These are phyloP conservation scores for Canna indica DNA, from an alignment of 176 grass and related monocot species.

Conservation along the genomic window DNA sequence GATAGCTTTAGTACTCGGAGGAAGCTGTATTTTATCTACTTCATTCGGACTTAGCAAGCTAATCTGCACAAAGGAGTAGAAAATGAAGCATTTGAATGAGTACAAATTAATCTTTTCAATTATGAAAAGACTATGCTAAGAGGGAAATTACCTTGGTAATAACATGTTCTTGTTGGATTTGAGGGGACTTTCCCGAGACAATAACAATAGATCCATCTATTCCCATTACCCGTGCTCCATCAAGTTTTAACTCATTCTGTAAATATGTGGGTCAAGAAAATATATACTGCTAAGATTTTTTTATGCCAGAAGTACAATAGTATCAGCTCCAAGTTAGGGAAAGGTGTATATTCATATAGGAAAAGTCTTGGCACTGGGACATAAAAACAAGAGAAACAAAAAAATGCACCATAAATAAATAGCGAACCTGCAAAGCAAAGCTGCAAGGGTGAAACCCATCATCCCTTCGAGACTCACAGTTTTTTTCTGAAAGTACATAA, in stretches of 20 bases:
- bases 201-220: conserved; percentile 70
- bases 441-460: conserved; percentile 20
- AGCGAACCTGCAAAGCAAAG: conserved; percentile 48
- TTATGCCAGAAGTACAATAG: background rate
- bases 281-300: background rate
- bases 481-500: conserved; percentile 18
- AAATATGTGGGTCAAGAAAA: conserved; percentile 9
- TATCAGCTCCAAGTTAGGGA: background rate
- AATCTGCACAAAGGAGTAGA: conserved; percentile 35
- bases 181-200: conserved; percentile 51
- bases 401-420: background rate
- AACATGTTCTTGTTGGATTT: conserved; percentile 58
- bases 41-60: conserved; percentile 50
- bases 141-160: conserved; percentile 57
- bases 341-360: background rate
- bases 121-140: conserved; percentile 6
- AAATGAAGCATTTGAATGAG: conserved; percentile 24
- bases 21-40: conserved; percentile 47
- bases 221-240: conserved; percentile 77
- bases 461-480: conserved; percentile 6
- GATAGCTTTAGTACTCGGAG: conserved; percentile 66
- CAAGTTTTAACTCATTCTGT: conserved; percentile 55
- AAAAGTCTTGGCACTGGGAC: background rate
- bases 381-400: background rate
- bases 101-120: conserved; percentile 1